Evolutionary conservation across 768 basidiomycete species (phyloP).

Genomic region (Auricularia sp.): DNA sequence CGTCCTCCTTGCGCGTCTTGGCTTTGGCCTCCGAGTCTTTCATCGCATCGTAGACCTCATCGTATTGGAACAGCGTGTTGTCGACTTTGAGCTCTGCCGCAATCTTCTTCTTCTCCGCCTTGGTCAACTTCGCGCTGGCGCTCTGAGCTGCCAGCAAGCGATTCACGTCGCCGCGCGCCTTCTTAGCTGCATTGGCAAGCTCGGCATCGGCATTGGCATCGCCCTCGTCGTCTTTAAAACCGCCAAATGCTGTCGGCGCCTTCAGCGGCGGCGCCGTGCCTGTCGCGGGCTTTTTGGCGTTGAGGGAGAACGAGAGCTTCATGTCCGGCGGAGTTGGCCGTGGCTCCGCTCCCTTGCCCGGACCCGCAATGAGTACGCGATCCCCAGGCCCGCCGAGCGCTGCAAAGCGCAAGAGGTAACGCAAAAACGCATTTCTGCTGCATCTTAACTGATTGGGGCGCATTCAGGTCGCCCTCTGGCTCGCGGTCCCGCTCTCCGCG

Average conservation of each 20-base stretch:
- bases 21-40: constrained; percentile 71
- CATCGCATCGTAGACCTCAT: constrained; percentile 94
- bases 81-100: constrained; percentile 74
- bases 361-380: too few relatives aligned
- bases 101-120: constrained; percentile 59
- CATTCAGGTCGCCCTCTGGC: not conserved
- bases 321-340: constrained; percentile 25
- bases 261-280: constrained; percentile 35
- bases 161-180: constrained; percentile 15
- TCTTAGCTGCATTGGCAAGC: constrained; percentile 27
- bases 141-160: constrained; percentile 39
- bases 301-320: constrained; percentile 87
- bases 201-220: constrained; percentile 45
- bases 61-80: constrained; percentile 82
- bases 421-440: not conserved
- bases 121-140: constrained; percentile 42
- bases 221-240: constrained; percentile 42
- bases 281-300: constrained; percentile 32
- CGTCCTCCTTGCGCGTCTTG: constrained; percentile 67
- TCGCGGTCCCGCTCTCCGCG: constrained; percentile 17
- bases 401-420: not conserved
- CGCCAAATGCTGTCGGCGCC: constrained; percentile 52
- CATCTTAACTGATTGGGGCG: not conserved
- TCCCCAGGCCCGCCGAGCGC: not conserved
- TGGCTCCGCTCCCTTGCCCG: not conserved